Evolutionary conservation across 805 yeast genomes (phyloP).

Genomic region (Ogataea nitratoaversa): DNA sequence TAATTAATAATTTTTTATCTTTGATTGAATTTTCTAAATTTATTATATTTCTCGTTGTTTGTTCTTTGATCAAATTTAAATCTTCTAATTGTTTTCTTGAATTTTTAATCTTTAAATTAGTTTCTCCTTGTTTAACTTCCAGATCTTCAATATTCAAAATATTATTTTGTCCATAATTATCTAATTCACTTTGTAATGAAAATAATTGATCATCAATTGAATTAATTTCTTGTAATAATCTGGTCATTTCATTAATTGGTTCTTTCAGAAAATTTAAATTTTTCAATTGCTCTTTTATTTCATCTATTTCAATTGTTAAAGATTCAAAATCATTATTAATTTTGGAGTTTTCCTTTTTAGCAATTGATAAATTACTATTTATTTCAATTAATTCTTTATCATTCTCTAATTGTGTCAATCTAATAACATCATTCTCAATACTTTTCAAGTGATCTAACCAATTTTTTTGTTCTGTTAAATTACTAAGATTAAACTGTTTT

Average conservation of each 20-base stretch:
- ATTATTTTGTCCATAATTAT: constrained; percentile 7
- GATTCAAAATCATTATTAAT: not conserved
- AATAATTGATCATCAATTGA: constrained; percentile 24
- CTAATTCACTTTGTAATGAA: constrained; percentile 12
- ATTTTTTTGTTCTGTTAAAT: constrained; percentile 25
- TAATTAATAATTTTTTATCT: constrained; percentile 49
- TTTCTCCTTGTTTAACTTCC: constrained; percentile 39
- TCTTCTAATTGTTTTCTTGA: constrained; percentile 33
- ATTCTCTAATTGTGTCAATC: constrained; percentile 10
- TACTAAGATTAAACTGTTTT: constrained; percentile 15
- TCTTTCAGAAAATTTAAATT: constrained; percentile 4
- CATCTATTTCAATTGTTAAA: not conserved
- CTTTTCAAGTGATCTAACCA: constrained; percentile 26
- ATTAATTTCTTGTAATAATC: constrained; percentile 32
- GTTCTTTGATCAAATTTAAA: constrained; percentile 41
- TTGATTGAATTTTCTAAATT: constrained; percentile 47
- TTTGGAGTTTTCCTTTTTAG: not conserved
- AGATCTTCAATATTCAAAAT: constrained; percentile 41
- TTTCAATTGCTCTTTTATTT: not conserved
- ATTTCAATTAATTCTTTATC: constrained; percentile 1
- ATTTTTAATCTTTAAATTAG: constrained; percentile 35
- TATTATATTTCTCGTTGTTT: constrained; percentile 38
- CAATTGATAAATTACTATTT: not conserved
- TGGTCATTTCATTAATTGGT: constrained; percentile 33
- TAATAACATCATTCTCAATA: constrained; percentile 26